Conservation (phyloP, 83 land plant genomes). For the Larix sibirica region DNA sequence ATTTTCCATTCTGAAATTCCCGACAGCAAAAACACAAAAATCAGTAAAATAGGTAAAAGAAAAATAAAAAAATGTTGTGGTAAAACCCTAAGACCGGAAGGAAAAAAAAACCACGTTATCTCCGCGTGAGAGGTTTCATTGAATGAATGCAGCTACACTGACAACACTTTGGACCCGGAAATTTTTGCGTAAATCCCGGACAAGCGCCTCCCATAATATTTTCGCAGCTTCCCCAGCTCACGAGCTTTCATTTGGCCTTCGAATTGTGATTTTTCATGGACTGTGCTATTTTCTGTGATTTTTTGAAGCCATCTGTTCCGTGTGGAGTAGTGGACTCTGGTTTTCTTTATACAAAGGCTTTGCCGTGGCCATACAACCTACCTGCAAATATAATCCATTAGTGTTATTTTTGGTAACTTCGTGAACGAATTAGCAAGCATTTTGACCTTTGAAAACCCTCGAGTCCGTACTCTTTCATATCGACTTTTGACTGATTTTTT, state of each 20-base stretch:
- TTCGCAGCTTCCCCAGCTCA: not conserved
- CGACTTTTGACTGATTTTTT: not conserved
- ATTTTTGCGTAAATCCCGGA: constrained; percentile 8
- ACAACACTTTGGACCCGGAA: not conserved
- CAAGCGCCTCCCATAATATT: no score
- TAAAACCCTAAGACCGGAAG: constrained; percentile 11
- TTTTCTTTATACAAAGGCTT: not conserved
- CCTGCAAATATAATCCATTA: no score
- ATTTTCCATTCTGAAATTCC: not conserved
- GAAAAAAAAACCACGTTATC: not conserved
- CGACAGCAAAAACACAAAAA: constrained; percentile 7
- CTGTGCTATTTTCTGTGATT: constrained; percentile 1
- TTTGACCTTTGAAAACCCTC: not conserved
- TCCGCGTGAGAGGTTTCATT: not conserved
- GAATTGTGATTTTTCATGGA: not conserved
- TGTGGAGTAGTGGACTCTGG: not conserved
- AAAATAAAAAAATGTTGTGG: constrained; percentile 12
- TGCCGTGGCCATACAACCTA: not conserved
- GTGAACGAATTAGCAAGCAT: no score
- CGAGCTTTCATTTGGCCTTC: not conserved
- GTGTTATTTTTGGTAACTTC: no score
- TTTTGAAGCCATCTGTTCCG: not conserved
- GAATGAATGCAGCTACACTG: not conserved
- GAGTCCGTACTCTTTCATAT: constrained; percentile 4
- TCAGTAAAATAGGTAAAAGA: not conserved